These are phyloP conservation scores for Aspergillus sp. DNA, from an alignment of 2,329 filamentous ascomycete genomes.

Conservation along the genomic window DNA sequence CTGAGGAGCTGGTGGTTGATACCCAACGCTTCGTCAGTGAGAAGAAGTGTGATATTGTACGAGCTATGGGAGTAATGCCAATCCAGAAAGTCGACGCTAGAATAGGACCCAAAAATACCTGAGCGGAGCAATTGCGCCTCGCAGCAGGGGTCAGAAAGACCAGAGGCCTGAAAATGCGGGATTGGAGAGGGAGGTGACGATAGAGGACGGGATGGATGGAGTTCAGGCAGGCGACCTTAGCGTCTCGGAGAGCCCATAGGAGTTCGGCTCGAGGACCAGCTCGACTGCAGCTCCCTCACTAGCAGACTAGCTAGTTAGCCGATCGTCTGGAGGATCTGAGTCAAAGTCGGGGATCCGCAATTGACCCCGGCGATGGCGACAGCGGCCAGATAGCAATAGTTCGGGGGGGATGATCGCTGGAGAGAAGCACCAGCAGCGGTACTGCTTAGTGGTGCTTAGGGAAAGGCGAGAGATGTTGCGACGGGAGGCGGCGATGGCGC, in stretches of 20 bases:
- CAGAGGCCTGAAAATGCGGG: neutral
- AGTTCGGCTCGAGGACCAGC: neutral
- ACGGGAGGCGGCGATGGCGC: conserved; percentile 19
- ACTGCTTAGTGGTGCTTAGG: neutral
- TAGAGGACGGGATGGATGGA: neutral
- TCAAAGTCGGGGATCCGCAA: conserved; percentile 18
- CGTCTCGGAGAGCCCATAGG: neutral
- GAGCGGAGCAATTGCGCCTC: neutral
- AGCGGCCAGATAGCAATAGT: conserved; percentile 14
- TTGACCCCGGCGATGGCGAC: conserved; percentile 14
- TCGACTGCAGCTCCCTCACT: neutral
- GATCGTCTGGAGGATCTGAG: conserved; percentile 2
- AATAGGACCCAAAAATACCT: neutral
- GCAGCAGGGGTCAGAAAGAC: neutral
- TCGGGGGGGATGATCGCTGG: neutral
- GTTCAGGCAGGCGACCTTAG: neutral
- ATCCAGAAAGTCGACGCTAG: neutral
- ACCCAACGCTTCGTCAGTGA: neutral
- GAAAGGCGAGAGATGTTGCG: conserved; percentile 14
- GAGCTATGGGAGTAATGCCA: neutral
- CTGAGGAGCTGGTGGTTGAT: neutral
- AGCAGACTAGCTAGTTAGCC: neutral
- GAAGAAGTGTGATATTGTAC: neutral
- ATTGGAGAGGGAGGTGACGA: neutral
- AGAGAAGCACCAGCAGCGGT: neutral